A percentile compares a stretch with the other conserved stretches of the same genome.
Evolutionary conservation across 2,329 filamentous ascomycete species (phyloP).

Genomic region (Emmonsiellopsis sp.): DNA sequence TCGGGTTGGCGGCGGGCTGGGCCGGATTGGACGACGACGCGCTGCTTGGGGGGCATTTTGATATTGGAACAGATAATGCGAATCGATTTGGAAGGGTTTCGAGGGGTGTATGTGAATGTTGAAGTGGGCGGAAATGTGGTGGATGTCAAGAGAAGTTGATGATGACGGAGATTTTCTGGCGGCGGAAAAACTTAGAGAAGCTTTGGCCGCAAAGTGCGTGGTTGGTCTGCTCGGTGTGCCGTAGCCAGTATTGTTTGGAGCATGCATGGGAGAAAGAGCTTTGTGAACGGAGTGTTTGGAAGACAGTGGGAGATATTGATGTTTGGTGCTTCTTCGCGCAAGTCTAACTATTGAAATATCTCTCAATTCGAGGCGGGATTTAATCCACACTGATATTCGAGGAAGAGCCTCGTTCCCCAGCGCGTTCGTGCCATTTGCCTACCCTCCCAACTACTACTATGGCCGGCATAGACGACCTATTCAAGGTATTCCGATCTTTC

Average conservation of each 20-base stretch:
- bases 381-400: too few species aligned
- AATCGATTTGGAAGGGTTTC: neutral
- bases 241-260: neutral
- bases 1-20: slow-evolving; percentile 29
- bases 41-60: slow-evolving; percentile 57
- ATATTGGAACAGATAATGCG: neutral
- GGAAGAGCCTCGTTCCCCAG: too few species aligned
- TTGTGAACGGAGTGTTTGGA: too few species aligned
- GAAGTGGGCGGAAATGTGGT: neutral
- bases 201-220: neutral
- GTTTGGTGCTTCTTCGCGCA: too few species aligned
- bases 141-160: neutral
- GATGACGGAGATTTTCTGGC: neutral
- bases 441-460: slow-evolving; percentile 26
- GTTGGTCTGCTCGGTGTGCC: neutral
- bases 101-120: neutral
- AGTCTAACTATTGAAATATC: too few species aligned
- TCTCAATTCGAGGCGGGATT: too few species aligned
- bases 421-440: too few species aligned
- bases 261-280: too few species aligned
- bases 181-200: neutral
- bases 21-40: slow-evolving; percentile 43
- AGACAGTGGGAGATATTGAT: too few species aligned
- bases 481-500: slow-evolving; percentile 35
- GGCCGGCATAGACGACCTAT: slow-evolving; percentile 55